Conservation (phyloP, 495 filamentous ascomycete genomes). For the Xylaria nigripes region DNA sequence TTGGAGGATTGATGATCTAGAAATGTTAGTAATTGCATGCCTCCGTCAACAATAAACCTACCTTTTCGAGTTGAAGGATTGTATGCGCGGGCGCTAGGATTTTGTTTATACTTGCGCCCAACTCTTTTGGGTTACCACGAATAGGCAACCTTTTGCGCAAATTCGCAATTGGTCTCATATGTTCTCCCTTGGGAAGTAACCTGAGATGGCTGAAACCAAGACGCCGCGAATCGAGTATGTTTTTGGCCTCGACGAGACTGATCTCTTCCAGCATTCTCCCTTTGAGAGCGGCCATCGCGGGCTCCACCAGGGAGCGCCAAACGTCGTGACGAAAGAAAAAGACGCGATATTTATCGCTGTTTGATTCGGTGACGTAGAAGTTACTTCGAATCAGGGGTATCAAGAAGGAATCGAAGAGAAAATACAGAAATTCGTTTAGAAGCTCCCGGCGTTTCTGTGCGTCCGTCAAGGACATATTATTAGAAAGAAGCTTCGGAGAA, state of each 20-base stretch:
- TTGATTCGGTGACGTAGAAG: slow-evolving; percentile 93
- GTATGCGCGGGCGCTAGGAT: slow-evolving; percentile 66
- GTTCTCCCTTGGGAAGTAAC: slow-evolving; percentile 61
- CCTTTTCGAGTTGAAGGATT: slow-evolving; percentile 71
- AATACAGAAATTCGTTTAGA: slow-evolving; percentile 80
- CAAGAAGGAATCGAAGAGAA: slow-evolving; percentile 81
- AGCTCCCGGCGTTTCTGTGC: slow-evolving; percentile 68
- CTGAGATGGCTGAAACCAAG: slow-evolving; percentile 76
- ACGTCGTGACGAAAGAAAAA: slow-evolving; percentile 95
- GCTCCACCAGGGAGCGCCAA: slow-evolving; percentile 70
- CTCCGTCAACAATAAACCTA: slow-evolving; percentile 15
- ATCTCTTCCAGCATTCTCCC: slow-evolving; percentile 72
- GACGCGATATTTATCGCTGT: slow-evolving; percentile 65
- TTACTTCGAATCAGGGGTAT: slow-evolving; percentile 80
- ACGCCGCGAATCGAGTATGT: slow-evolving; percentile 50
- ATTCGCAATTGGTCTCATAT: slow-evolving; percentile 78
- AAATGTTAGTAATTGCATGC: slow-evolving; percentile 1
- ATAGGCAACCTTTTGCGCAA: slow-evolving; percentile 55
- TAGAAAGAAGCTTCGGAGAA: slow-evolving; percentile 33
- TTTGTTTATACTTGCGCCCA: slow-evolving; percentile 74
- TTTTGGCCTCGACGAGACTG: slow-evolving; percentile 45
- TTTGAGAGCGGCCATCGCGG: slow-evolving; percentile 62
- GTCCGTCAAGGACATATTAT: slow-evolving; percentile 64
- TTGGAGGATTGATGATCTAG: slow-evolving; percentile 46
- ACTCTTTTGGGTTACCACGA: slow-evolving; percentile 42